These are phyloP conservation scores for Exutisphaerella laricina DNA, from an alignment of 2,329 filamentous ascomycete species.

Conservation along the genomic window DNA sequence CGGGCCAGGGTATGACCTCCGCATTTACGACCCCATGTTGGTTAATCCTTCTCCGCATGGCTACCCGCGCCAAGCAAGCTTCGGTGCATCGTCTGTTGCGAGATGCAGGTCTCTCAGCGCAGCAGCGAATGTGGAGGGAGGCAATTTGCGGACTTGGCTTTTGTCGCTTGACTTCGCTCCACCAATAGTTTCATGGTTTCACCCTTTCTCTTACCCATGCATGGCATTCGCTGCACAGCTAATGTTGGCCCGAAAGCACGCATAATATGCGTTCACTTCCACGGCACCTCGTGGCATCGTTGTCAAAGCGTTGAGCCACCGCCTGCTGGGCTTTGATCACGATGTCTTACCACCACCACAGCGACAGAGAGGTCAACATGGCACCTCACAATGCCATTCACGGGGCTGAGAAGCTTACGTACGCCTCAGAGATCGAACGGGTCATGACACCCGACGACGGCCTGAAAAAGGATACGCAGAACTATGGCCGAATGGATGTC, in stretches of 20 bases:
- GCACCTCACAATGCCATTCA: conserved; percentile 1
- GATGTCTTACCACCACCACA: no score
- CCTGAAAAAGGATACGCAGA: conserved; percentile 47
- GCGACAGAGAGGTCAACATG: conserved; percentile 10
- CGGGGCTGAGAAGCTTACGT: conserved; percentile 9
- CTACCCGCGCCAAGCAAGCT: background rate
- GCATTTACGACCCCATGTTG: background rate
- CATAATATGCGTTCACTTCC: conserved; percentile 9
- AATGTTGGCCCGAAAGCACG: conserved; percentile 12
- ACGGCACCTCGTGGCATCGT: background rate
- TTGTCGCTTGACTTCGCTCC: conserved; percentile 3
- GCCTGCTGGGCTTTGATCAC: no score
- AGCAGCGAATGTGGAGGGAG: background rate
- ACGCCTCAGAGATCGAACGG: conserved; percentile 42
- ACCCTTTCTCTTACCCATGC: background rate
- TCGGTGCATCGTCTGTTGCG: conserved; percentile 6
- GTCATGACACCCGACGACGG: conserved; percentile 43
- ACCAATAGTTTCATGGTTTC: conserved; percentile 11
- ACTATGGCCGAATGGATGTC: conserved; percentile 57
- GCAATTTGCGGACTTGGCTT: background rate
- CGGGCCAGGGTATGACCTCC: background rate
- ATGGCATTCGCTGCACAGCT: background rate
- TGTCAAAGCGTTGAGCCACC: no score
- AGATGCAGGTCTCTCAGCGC: background rate
- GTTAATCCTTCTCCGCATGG: conserved; percentile 11